Conservation (phyloP, 192 early-diverging fungal species). For the Spizellomyces punctatus region DNA sequence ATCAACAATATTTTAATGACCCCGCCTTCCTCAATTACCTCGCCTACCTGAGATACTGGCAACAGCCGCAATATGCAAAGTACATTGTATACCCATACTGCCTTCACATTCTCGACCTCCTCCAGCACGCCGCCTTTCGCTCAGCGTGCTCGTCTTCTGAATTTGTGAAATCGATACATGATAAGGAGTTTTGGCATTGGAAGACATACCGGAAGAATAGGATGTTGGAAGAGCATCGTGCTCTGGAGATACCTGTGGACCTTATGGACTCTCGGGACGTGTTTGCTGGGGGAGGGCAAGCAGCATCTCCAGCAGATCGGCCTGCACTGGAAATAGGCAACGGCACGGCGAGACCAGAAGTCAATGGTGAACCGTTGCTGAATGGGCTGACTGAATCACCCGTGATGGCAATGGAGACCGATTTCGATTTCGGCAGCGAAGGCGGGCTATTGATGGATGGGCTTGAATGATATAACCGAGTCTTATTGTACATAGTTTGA, state of each 20-base stretch:
- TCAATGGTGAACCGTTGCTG: no score
- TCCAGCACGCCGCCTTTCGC: conserved; percentile 83
- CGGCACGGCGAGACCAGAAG: no score
- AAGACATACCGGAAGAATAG: conserved; percentile 28
- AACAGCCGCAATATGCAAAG: conserved; percentile 86
- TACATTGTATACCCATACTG: conserved; percentile 89
- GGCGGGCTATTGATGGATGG: not conserved
- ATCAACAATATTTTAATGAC: conserved; percentile 83
- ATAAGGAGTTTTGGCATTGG: conserved; percentile 83
- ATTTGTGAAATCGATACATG: conserved; percentile 73
- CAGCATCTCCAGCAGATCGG: no score
- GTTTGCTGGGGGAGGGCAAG: no score
- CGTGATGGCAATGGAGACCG: no score
- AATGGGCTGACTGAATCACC: no score
- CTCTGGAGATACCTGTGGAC: conserved; percentile 3
- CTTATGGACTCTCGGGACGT: not conserved
- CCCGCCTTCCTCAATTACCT: conserved; percentile 87
- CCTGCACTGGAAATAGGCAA: no score
- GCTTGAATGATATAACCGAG: not conserved
- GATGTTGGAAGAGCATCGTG: conserved; percentile 12
- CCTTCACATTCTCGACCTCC: conserved; percentile 80
- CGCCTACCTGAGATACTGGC: conserved; percentile 89
- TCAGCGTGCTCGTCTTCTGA: conserved; percentile 72
- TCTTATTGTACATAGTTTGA: not conserved
- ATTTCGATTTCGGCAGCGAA: not conserved